A percentile compares a stretch with the other conserved stretches of the same genome.
phyloP scores from a whole-genome alignment of 129 eudicot genomes.

The Tagetes patula region DNA sequence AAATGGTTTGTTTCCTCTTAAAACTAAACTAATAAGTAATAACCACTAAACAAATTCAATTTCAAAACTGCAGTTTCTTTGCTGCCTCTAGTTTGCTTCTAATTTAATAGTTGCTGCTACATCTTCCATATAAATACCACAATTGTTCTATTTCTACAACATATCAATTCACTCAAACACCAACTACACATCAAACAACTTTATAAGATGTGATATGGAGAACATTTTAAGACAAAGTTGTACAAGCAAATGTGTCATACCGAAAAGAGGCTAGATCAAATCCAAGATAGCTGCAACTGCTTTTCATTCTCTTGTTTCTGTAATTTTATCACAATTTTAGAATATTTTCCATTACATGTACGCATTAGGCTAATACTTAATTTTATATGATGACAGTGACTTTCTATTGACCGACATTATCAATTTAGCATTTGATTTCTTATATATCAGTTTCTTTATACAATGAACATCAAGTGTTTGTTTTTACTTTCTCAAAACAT shows the following conservation, averaged over 20 bases:
- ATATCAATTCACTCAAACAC: background rate
- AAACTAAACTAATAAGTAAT: too few relatives aligned
- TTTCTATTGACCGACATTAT: too few relatives aligned
- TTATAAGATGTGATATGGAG: slow-evolving; percentile 22
- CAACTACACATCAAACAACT: slow-evolving; percentile 7
- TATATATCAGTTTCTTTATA: too few relatives aligned
- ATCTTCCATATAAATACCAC: slow-evolving; percentile 28
- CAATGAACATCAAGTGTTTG: too few relatives aligned
- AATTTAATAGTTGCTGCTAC: too few relatives aligned
- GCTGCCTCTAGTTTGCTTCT: too few relatives aligned
- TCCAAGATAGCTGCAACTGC: slow-evolving; percentile 52
- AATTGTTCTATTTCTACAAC: slow-evolving; percentile 13
- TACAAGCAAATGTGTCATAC: slow-evolving; percentile 43
- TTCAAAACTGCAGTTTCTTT: too few relatives aligned
- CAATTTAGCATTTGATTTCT: too few relatives aligned
- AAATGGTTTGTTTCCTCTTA: too few relatives aligned
- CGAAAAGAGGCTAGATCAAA: slow-evolving; percentile 64
- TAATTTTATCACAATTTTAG: slow-evolving; percentile 29
- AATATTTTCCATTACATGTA: slow-evolving; percentile 17
- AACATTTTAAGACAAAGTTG: slow-evolving; percentile 24
- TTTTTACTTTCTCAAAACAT: too few relatives aligned
- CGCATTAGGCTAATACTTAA: slow-evolving; percentile 16
- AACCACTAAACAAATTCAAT: too few relatives aligned
- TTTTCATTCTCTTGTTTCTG: slow-evolving; percentile 47
- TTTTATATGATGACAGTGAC: slow-evolving; percentile 24